Evolutionary conservation across 108 stramenopile genomes (phyloP).

Genomic region (Epithemia pelagica): DNA sequence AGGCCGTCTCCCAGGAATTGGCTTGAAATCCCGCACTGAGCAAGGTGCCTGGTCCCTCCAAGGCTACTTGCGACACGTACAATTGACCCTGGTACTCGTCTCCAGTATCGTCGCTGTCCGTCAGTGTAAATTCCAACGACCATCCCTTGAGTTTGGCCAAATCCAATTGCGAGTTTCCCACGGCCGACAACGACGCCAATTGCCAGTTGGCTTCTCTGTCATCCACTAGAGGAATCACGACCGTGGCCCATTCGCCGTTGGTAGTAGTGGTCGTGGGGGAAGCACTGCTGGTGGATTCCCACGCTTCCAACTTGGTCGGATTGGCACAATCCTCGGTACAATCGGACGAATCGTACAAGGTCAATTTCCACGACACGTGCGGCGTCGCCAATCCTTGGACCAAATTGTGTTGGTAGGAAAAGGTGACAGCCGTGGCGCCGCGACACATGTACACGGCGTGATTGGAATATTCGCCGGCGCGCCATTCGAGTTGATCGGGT

Average conservation of each 20-base stretch:
- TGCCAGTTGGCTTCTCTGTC: not conserved
- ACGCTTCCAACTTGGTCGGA: conserved; percentile 12
- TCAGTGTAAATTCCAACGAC: conserved; percentile 9
- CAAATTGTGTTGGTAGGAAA: not conserved
- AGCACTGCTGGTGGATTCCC: not conserved
- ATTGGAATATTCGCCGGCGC: too few relatives aligned
- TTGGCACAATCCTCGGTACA: conserved; percentile 7
- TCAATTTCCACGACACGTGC: not conserved
- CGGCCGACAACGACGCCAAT: not conserved
- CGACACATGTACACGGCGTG: not conserved
- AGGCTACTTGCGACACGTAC: not conserved
- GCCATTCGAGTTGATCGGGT: too few relatives aligned
- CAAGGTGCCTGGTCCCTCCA: not conserved
- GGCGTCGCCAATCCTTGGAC: too few relatives aligned
- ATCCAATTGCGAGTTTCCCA: conserved; percentile 18
- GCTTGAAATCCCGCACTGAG: not conserved
- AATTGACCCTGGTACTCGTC: too few relatives aligned
- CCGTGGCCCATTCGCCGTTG: not conserved
- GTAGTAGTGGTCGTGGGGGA: not conserved
- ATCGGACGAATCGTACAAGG: conserved; percentile 16
- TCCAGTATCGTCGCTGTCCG: not conserved
- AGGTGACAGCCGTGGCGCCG: not conserved
- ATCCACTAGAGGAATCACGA: not conserved
- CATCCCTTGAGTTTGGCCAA: conserved; percentile 12
- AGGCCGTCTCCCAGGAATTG: not conserved